Conservation (phyloP, 495 filamentous ascomycete species). For the Articulospora tetracladia region DNA sequence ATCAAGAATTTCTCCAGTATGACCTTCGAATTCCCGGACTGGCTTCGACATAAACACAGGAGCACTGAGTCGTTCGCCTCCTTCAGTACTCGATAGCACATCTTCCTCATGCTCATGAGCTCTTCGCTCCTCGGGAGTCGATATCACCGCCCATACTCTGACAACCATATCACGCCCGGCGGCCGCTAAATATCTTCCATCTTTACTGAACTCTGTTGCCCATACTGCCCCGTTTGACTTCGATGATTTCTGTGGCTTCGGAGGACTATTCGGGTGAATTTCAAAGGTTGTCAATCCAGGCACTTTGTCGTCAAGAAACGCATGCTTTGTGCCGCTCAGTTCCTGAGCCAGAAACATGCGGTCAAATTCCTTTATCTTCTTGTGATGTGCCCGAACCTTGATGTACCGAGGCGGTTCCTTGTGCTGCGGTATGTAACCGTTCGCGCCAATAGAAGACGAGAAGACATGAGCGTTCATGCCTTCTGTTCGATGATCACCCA, state of each 20-base stretch:
- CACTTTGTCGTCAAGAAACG: constrained; percentile 30
- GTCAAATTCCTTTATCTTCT: constrained; percentile 79
- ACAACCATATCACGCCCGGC: constrained; percentile 85
- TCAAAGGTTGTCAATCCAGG: constrained; percentile 33
- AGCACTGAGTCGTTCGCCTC: constrained; percentile 69
- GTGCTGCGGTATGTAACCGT: constrained; percentile 81
- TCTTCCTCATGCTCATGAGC: constrained; percentile 69
- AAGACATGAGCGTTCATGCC: constrained; percentile 81
- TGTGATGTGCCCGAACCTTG: constrained; percentile 74
- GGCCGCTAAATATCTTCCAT: constrained; percentile 87
- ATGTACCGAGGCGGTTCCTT: constrained; percentile 91
- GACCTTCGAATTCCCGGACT: constrained; percentile 74
- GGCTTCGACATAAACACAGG: constrained; percentile 86
- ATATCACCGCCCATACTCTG: constrained; percentile 86
- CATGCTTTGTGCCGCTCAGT: constrained; percentile 50
- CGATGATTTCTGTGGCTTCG: constrained; percentile 27
- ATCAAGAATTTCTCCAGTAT: constrained; percentile 84
- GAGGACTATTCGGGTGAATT: constrained; percentile 30
- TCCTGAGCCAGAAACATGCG: constrained; percentile 91
- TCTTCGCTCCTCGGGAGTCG: constrained; percentile 73
- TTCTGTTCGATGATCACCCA: constrained; percentile 66
- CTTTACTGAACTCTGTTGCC: constrained; percentile 89
- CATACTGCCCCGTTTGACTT: constrained; percentile 65
- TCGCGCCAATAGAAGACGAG: constrained; percentile 64
- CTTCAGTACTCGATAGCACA: constrained; percentile 40